Evolutionary conservation across 371 early-diverging fungal species (phyloP), one percentile per base, ranked within the genome.

Genomic region (Dichotomocladium elegans): DNA sequence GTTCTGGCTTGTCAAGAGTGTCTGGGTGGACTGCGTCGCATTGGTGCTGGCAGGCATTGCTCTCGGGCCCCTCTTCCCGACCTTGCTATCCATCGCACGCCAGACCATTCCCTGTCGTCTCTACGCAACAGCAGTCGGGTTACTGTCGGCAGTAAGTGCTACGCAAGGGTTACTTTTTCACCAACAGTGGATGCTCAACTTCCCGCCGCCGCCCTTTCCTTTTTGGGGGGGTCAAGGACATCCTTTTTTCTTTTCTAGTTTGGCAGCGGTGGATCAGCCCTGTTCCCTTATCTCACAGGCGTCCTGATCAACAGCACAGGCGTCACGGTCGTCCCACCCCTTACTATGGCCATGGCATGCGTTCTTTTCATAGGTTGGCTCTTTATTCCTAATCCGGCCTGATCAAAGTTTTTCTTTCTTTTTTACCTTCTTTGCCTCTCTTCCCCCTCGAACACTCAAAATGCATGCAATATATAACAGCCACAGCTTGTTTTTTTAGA

Each of bases 61-160:
- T 7, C 47, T 64, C 21, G 64, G 61, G 0, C 66, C 66, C 12
- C n/a, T 65, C 3, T 65, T 65, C 28, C 66, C 66, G 15, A 60
- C 66, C 19, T 59, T 61, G 5, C 33, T 64, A 10, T 53, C 64
- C 14, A 24, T 64, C 31, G 55, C 60, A 12, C 45, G 41, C 1
- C 44, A 64, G 28, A 37, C 35, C 14, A 47, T 60, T 1, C 64
- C 64, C 5, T 41, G 41, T 12, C 29, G 53, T 15, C 41, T 64
- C 19, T 54, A 56, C 31, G 59, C 64, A 9, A 59, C 56, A 2
- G 44, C 56, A 21, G 48, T 64, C 9, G 64, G 64, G 1, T 64
- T 59, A 19, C 41, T 64, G 15, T 44, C 42, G n/a, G 64, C 57
- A 19, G 60, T 62, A 50, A 46, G 43, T 41, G 17, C 19, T 12